Percentiles rank a stretch among this genome's conserved stretches.
Evolutionary conservation across 2,329 filamentous ascomycete genomes (phyloP).

Genomic region (Elsinoe perseae): DNA sequence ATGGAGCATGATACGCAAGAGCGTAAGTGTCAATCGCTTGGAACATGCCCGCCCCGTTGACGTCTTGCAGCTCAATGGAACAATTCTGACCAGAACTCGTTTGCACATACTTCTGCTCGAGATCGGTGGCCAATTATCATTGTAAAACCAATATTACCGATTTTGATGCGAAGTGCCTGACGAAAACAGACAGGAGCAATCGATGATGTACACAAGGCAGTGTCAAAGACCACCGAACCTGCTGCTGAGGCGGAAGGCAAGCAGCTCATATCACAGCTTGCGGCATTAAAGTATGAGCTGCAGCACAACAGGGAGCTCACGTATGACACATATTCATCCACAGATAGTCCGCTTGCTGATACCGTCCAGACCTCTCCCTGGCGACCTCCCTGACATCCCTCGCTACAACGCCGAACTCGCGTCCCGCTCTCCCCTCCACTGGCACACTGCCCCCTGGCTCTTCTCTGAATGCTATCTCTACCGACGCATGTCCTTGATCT

Average conservation of each 20-base stretch:
- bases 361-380: constrained; percentile 54
- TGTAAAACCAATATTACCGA: constrained; percentile 40
- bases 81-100: constrained; percentile 77
- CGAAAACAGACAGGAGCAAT: constrained; percentile 70
- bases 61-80: constrained; percentile 57
- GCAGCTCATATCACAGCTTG: constrained; percentile 69
- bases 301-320: constrained; percentile 76
- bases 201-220: constrained; percentile 81
- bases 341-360: neutral
- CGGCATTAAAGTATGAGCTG: constrained; percentile 84
- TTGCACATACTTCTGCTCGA: constrained; percentile 75
- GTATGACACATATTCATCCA: constrained; percentile 42
- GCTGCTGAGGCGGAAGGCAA: constrained; percentile 74
- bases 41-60: constrained; percentile 17
- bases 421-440: constrained; percentile 62
- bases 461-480: constrained; percentile 93
- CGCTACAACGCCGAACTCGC: constrained; percentile 82
- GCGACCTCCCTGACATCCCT: constrained; percentile 68
- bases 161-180: neutral
- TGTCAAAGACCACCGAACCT: constrained; percentile 51
- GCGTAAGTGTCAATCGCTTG: constrained; percentile 44
- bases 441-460: constrained; percentile 83
- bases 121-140: constrained; percentile 92
- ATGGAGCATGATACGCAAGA: constrained; percentile 73
- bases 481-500: constrained; percentile 71